Evolutionary conservation across 2,329 filamentous ascomycete genomes (phyloP).

Genomic region (Diaporthe sp.): DNA sequence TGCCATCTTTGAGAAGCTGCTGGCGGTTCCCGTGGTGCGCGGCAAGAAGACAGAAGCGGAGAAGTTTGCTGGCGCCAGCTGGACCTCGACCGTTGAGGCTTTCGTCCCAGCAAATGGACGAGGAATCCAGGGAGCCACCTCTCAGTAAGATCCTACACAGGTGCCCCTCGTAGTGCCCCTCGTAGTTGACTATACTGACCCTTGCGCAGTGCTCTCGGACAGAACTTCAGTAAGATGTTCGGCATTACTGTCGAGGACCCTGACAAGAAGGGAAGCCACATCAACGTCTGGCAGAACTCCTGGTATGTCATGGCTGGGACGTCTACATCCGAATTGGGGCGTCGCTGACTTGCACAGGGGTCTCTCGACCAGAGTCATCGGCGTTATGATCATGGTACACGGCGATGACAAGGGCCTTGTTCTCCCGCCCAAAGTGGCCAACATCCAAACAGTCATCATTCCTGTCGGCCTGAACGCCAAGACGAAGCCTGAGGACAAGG

Average conservation of each 20-base stretch:
- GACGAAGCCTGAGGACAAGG: slow-evolving; percentile 83
- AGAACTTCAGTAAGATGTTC: slow-evolving; percentile 99
- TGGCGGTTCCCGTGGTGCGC: slow-evolving; percentile 94
- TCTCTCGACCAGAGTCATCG: slow-evolving; percentile 95
- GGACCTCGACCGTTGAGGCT: slow-evolving; percentile 96
- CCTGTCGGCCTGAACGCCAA: slow-evolving; percentile 95
- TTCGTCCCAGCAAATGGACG: slow-evolving; percentile 97
- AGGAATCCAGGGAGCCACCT: slow-evolving; percentile 96
- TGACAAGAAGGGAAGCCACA: slow-evolving; percentile 80
- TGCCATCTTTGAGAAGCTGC: slow-evolving; percentile 90
- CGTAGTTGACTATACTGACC: not conserved
- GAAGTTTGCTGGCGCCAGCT: slow-evolving; percentile 96
- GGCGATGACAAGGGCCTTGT: slow-evolving; percentile 96
- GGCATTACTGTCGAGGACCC: slow-evolving; percentile 98
- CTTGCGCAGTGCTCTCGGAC: slow-evolving; percentile 72
- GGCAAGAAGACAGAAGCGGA: slow-evolving; percentile 97
- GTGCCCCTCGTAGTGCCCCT: not conserved
- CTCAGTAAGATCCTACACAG: slow-evolving; percentile 73
- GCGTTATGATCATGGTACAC: slow-evolving; percentile 99
- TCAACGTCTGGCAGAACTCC: slow-evolving; percentile 98
- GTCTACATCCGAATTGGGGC: not conserved
- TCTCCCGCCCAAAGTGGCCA: slow-evolving; percentile 90
- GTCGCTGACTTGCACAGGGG: slow-evolving; percentile 58
- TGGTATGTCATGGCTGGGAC: slow-evolving; percentile 64
- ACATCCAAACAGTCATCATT: slow-evolving; percentile 87